Evolutionary conservation across 768 basidiomycete species (phyloP).

Genomic region (Mycena floridula): DNA sequence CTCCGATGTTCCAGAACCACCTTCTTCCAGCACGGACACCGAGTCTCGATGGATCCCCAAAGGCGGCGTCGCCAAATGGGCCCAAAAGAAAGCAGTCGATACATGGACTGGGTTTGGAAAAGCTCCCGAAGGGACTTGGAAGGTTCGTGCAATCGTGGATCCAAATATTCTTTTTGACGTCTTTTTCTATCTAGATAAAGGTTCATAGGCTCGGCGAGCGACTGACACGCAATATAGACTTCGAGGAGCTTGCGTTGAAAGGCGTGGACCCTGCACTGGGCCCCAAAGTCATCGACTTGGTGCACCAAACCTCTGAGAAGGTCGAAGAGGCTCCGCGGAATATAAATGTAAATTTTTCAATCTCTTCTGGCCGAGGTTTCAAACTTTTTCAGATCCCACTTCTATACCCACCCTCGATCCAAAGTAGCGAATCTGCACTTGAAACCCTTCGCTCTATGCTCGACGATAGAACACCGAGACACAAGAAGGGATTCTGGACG

Average conservation of each 20-base stretch:
- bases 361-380: neutral
- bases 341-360: slow-evolving; percentile 6
- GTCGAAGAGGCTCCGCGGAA: slow-evolving; percentile 14
- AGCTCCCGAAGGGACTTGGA: slow-evolving; percentile 61
- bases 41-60: neutral
- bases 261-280: slow-evolving; percentile 65
- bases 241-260: slow-evolving; percentile 75
- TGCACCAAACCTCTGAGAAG: slow-evolving; percentile 11
- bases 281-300: slow-evolving; percentile 35
- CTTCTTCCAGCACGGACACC: neutral
- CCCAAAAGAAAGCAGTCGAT: slow-evolving; percentile 37
- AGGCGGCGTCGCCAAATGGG: neutral
- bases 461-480: slow-evolving; percentile 50
- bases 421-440: slow-evolving; percentile 27
- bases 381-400: slow-evolving; percentile 50
- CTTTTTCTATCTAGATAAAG: slow-evolving; percentile 53
- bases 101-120: slow-evolving; percentile 68
- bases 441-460: slow-evolving; percentile 47
- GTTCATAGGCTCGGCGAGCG: slow-evolving; percentile 61
- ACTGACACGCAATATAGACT: slow-evolving; percentile 66
- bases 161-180: no score
- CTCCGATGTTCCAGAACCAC: slow-evolving; percentile 4
- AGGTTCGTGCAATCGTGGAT: slow-evolving; percentile 35
- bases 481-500: slow-evolving; percentile 56
- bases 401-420: slow-evolving; percentile 47